Evolutionary conservation across 805 yeast genomes (phyloP), one percentile per base, ranked within the genome.

Genomic region (Dipodascus geniculatus): DNA sequence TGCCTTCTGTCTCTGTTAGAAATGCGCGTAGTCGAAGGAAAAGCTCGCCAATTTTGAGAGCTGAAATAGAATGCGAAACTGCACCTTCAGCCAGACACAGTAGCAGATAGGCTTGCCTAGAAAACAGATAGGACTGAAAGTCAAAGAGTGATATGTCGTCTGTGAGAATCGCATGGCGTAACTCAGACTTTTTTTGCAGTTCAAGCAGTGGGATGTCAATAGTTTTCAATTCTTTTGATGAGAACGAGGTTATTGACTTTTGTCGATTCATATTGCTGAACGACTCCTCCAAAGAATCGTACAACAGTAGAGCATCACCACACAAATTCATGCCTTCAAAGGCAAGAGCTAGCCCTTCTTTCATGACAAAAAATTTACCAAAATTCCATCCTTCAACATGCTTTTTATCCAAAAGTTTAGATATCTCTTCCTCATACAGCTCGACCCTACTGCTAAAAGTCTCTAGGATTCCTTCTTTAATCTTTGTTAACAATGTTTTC

Each of bases 291-390:
- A 85, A 60, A 24, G 69, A 71, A 31, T 77, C 75, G 57, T 80
- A 83, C 22, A 76, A 73, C 2, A 64, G 67, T 35, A 83, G 63
- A 0, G 91, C 75, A 52, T 85, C 90, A 23, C 82, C 84, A 23
- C 72, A 66, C 22, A 85, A 73, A 23, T 75, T 74, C 69, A 87
- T 72, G 49, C 76, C 76, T 53, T 76, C 77, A 54, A 79, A 74
- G 2, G 79, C 70, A 31, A 74, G 65, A 0, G 83, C 83, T 48
- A 81, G 64, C 3, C 75, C 74, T 53, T 81, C 79, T 55, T 75
- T 74, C 57, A 72, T 65, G 16, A 71, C 69, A 51, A 77, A 74
- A 33, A 69, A 66, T 4, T 70, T 63, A 3, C 75, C 74, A 58
- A 71, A 72, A 54, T 74, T 74, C 75, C 76, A 72, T 23, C 78